phyloP scores from a whole-genome alignment of 1,284 basidiomycete genomes.

The Cryptococcus amylolentus region DNA sequence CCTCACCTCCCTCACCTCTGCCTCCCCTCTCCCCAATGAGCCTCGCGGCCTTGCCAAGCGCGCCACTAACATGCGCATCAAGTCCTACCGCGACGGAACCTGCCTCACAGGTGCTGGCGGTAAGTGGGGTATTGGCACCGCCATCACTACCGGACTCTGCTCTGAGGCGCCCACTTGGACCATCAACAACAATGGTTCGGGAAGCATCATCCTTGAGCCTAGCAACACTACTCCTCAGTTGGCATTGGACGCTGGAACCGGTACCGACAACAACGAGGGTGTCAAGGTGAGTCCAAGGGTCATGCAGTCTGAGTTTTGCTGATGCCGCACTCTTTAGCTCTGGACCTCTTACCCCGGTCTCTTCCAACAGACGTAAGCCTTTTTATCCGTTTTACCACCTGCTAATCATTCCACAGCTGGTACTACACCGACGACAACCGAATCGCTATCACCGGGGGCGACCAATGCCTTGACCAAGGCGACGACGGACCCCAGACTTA shows the following conservation, averaged over 20 bases:
- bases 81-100: constrained; percentile 10
- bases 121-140: neutral
- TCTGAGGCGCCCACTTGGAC: constrained; percentile 13
- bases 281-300: constrained; percentile 15
- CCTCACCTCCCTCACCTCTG: neutral
- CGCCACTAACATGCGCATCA: constrained; percentile 10
- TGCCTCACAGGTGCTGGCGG: constrained; percentile 8
- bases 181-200: constrained; percentile 17
- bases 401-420: constrained; percentile 10
- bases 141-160: constrained; percentile 7
- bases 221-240: neutral
- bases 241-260: constrained; percentile 28
- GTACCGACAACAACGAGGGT: constrained; percentile 12
- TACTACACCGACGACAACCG: constrained; percentile 30
- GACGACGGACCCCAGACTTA: constrained; percentile 35
- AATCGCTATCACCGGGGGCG: constrained; percentile 36
- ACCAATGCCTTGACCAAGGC: constrained; percentile 35
- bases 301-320: neutral
- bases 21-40: neutral
- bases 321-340: neutral
- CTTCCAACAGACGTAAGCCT: constrained; percentile 19
- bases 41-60: constrained; percentile 1
- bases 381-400: neutral
- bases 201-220: constrained; percentile 12
- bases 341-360: constrained; percentile 20